These are phyloP conservation scores for Phymatotrichopsis omnivora DNA, from an alignment of 2,329 filamentous ascomycete genomes.

Conservation along the genomic window DNA sequence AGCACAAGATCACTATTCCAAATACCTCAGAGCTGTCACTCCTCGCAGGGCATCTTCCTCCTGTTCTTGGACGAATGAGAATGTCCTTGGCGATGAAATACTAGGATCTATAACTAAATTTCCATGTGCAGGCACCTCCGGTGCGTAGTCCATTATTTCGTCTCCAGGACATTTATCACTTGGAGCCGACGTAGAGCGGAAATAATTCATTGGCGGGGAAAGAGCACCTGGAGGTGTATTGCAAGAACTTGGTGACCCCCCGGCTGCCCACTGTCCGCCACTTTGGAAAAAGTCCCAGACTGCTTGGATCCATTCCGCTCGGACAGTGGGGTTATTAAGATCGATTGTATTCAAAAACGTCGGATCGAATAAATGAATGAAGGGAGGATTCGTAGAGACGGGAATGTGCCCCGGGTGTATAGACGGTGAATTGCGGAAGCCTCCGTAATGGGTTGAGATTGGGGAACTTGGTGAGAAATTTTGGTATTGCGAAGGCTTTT, in stretches of 20 bases:
- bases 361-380: conserved; percentile 26
- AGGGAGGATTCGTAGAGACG: conserved; percentile 20
- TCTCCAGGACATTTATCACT: conserved; percentile 16
- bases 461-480: background rate
- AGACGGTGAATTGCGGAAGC: conserved; percentile 8
- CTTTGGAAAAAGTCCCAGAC: conserved; percentile 27
- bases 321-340: conserved; percentile 27
- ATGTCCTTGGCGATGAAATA: background rate
- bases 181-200: conserved; percentile 7
- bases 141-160: conserved; percentile 2
- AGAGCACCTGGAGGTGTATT: conserved; percentile 1
- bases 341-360: conserved; percentile 26
- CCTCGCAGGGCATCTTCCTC: too few species aligned
- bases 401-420: conserved; percentile 7
- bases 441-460: background rate
- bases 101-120: conserved; percentile 2
- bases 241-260: conserved; percentile 2
- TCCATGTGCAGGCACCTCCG: background rate
- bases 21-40: too few species aligned
- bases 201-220: conserved; percentile 8
- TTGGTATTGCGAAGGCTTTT: background rate
- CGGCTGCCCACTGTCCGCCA: conserved; percentile 11
- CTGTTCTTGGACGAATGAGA: conserved; percentile 12
- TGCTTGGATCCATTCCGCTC: conserved; percentile 27
- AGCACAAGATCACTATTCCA: too few species aligned